These are phyloP conservation scores for Trametopsis cervina DNA, from an alignment of 768 basidiomycete species.

Conservation along the genomic window DNA sequence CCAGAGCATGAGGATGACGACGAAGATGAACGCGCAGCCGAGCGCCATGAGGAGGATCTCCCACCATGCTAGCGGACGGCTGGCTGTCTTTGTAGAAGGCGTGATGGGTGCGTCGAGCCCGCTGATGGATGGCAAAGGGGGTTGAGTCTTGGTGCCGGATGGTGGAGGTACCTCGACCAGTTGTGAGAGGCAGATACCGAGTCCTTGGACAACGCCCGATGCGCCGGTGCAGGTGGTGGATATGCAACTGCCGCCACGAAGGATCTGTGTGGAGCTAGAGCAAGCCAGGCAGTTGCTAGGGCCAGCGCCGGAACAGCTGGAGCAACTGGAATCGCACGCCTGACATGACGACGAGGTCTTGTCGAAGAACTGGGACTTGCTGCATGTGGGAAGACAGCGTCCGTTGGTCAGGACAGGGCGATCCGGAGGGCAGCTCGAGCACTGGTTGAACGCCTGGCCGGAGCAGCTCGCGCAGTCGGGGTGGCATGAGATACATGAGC, in stretches of 20 bases:
- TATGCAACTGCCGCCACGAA: constrained; percentile 60
- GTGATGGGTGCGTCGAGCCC: constrained; percentile 47
- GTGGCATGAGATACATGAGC: constrained; percentile 70
- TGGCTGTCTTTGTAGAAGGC: constrained; percentile 14
- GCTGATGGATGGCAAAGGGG: constrained; percentile 48
- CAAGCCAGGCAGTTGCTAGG: constrained; percentile 69
- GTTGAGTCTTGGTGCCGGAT: constrained; percentile 31
- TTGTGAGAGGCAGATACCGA: constrained; percentile 77
- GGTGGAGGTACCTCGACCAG: constrained; percentile 47
- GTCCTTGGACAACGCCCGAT: constrained; percentile 52
- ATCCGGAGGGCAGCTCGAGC: constrained; percentile 58
- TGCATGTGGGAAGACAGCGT: constrained; percentile 74
- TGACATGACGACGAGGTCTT: constrained; percentile 54
- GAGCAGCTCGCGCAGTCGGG: constrained; percentile 82
- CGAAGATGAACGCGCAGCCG: constrained; percentile 73
- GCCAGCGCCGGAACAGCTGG: constrained; percentile 70
- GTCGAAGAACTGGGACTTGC: constrained; percentile 69
- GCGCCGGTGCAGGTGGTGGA: constrained; percentile 52
- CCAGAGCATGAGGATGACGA: constrained; percentile 61
- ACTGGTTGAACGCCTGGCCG: constrained; percentile 74
- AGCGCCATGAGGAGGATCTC: constrained; percentile 79
- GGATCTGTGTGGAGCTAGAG: constrained; percentile 51
- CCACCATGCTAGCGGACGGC: constrained; percentile 62
- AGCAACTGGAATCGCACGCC: constrained; percentile 69
- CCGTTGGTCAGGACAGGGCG: constrained; percentile 71